Conservation (phyloP, 225 moss, liverwort and hornwort species). For the Polytrichum commune region DNA sequence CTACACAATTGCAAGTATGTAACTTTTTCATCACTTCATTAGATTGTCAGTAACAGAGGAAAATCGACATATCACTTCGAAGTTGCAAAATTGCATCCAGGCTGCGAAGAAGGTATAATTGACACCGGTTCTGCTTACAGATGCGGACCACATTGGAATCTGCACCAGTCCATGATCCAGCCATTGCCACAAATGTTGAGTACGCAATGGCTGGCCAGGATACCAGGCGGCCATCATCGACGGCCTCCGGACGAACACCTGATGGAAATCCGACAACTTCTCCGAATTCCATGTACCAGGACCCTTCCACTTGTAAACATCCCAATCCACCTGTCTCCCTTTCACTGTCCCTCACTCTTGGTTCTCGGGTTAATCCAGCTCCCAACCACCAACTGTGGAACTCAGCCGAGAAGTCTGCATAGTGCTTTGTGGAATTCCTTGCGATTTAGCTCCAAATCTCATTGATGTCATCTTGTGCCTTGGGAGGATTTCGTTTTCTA, state of each 20-base stretch:
- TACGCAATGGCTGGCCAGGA: neutral
- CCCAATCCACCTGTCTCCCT: slow-evolving; percentile 29
- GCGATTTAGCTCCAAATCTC: neutral
- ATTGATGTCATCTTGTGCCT: neutral
- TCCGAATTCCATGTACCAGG: slow-evolving; percentile 8
- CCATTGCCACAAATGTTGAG: neutral
- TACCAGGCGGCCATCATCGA: slow-evolving; percentile 6
- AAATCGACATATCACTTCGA: no score
- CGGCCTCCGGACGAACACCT: slow-evolving; percentile 13
- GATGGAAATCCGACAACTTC: slow-evolving; percentile 15
- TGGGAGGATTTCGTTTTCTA: neutral
- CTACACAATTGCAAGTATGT: neutral
- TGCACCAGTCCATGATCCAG: neutral
- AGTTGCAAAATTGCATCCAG: neutral
- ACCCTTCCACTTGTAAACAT: slow-evolving; percentile 3
- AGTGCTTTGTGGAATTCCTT: neutral
- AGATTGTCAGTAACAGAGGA: no score
- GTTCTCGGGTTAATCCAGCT: slow-evolving; percentile 21
- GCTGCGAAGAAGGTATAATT: neutral
- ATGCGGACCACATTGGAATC: neutral
- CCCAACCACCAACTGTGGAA: slow-evolving; percentile 9
- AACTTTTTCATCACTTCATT: neutral
- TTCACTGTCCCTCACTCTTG: slow-evolving; percentile 41
- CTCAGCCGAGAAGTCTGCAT: neutral
- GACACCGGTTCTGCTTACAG: neutral